Percentiles rank a stretch among this genome's conserved stretches.
Conservation (phyloP, 2,329 filamentous ascomycete genomes). For the Cladosporium sp. region DNA sequence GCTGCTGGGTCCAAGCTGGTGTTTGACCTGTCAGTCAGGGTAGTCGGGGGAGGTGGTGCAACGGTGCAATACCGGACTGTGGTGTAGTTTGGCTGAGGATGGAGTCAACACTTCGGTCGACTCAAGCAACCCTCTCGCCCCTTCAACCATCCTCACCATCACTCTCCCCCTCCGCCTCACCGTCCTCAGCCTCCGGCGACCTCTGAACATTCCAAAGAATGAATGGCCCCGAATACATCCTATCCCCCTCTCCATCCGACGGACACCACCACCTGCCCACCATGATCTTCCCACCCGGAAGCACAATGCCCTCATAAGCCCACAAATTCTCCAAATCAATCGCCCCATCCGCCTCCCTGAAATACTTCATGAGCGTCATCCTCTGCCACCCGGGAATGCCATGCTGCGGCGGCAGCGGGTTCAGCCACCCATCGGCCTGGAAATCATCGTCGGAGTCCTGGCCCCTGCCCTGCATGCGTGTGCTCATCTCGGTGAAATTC, state of each 20-base stretch:
- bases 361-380: conserved; percentile 53
- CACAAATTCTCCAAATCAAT: conserved; percentile 36
- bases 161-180: background rate
- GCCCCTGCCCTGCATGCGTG: conserved; percentile 38
- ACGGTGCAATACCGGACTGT: too few species aligned
- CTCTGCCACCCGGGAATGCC: conserved; percentile 52
- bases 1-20: too few species aligned
- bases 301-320: conserved; percentile 47
- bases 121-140: background rate
- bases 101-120: too few species aligned
- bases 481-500: conserved; percentile 7
- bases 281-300: conserved; percentile 45
- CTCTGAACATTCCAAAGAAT: conserved; percentile 40
- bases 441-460: conserved; percentile 34
- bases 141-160: background rate
- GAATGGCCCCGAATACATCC: conserved; percentile 38
- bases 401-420: conserved; percentile 45
- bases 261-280: conserved; percentile 46
- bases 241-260: conserved; percentile 22
- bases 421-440: conserved; percentile 44
- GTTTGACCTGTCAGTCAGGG: too few species aligned
- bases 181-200: background rate
- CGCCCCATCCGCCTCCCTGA: conserved; percentile 27
- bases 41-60: too few species aligned
- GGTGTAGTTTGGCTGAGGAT: too few species aligned